Conservation (phyloP, 2,329 filamentous ascomycete species). For the Clarireedia homoeocarpa region DNA sequence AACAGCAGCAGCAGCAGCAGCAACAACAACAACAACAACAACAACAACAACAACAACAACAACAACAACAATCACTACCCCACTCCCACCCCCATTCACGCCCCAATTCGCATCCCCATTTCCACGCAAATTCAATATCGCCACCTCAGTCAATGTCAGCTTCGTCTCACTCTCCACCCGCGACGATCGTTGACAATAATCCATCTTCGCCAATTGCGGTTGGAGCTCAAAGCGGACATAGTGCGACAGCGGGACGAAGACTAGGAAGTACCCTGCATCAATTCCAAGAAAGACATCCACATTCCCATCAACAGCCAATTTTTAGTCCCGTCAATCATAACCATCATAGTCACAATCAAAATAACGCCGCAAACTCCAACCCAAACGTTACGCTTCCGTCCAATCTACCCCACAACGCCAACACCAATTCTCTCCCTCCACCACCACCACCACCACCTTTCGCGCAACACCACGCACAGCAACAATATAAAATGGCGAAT, state of each 20-base stretch:
- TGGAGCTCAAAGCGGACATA: background rate
- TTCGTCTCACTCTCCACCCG: conserved; percentile 12
- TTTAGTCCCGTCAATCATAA: conserved; percentile 3
- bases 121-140: background rate
- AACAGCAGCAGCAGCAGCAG: background rate
- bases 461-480: conserved; percentile 8
- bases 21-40: background rate
- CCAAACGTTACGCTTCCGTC: background rate
- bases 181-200: background rate
- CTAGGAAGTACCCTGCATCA: conserved; percentile 9
- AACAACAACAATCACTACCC: background rate
- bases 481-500: conserved; percentile 21
- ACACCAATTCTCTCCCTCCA: conserved; percentile 8
- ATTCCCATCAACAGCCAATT: conserved; percentile 11
- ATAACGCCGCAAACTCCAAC: background rate
- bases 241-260: background rate
- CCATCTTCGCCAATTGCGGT: background rate
- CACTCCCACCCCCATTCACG: background rate
- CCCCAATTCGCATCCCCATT: conserved; percentile 3
- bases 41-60: background rate
- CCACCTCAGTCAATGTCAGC: conserved; percentile 6
- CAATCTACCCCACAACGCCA: conserved; percentile 9
- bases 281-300: conserved; percentile 3
- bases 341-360: background rate
- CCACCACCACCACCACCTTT: conserved; percentile 11